phyloP scores from a whole-genome alignment of 495 filamentous ascomycete species.

The Aspergillus coremiiformis region DNA sequence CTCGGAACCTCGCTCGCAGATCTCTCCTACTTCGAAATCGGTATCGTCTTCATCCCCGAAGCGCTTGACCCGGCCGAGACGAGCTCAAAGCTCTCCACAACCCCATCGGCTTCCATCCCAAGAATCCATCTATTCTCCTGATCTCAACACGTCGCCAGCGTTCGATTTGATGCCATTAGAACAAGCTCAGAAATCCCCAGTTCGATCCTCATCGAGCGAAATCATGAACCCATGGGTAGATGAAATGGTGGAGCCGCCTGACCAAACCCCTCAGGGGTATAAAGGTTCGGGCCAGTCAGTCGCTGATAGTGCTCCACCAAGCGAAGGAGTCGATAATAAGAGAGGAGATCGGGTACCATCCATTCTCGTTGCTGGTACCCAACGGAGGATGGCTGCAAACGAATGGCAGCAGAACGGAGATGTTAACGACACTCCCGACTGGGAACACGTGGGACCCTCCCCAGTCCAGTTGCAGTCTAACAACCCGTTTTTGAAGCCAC shows the following conservation, averaged over 20 bases:
- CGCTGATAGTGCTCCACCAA: conserved; percentile 5
- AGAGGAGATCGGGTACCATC: conserved; percentile 17
- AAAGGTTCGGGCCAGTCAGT: background rate
- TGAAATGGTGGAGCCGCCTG: conserved; percentile 21
- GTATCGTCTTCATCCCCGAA: conserved; percentile 25
- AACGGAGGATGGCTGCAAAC: conserved; percentile 19
- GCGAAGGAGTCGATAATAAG: conserved; percentile 4
- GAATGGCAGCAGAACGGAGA: conserved; percentile 16
- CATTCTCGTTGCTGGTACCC: conserved; percentile 21
- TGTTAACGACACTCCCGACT: conserved; percentile 8
- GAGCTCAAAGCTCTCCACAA: conserved; percentile 24
- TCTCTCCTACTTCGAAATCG: conserved; percentile 26
- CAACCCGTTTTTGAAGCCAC: conserved; percentile 37
- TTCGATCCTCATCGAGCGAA: conserved; percentile 25
- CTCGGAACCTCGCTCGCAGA: conserved; percentile 17
- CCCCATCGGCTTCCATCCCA: conserved; percentile 25
- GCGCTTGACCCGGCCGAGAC: conserved; percentile 23
- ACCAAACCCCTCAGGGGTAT: conserved; percentile 3
- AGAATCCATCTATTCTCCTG: conserved; percentile 37
- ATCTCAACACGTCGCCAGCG: conserved; percentile 38
- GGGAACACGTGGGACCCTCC: conserved; percentile 18
- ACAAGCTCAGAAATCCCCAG: conserved; percentile 37
- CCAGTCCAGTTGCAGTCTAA: conserved; percentile 36
- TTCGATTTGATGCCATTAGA: conserved; percentile 41
- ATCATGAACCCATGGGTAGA: conserved; percentile 32